A percentile compares a stretch with the other conserved stretches of the same genome.
phyloP scores from a whole-genome alignment of 371 early-diverging fungal genomes.

The Actinomortierella wolfii region DNA sequence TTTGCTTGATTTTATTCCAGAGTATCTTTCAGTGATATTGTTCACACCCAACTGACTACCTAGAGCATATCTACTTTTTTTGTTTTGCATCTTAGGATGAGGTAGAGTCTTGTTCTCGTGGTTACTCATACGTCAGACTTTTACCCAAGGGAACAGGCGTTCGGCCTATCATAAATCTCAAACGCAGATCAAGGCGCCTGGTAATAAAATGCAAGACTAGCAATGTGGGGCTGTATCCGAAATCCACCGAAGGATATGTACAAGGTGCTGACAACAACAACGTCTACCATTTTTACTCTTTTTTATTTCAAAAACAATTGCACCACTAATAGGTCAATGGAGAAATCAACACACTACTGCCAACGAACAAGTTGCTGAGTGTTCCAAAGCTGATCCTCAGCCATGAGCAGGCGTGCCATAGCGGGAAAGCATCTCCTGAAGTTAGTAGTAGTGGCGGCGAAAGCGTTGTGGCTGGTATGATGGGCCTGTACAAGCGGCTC shows the following conservation, averaged over 20 bases:
- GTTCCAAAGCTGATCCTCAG: constrained; percentile 20
- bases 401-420: constrained; percentile 17
- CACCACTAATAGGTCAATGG: constrained; percentile 45
- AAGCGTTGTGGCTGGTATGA: constrained; percentile 32
- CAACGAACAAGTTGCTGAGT: constrained; percentile 21
- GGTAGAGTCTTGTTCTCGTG: constrained; percentile 28
- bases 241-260: no score
- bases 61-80: no score
- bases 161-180: constrained; percentile 72
- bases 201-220: no score
- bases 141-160: constrained; percentile 72
- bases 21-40: no score
- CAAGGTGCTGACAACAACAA: no score
- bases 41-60: no score
- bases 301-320: no score
- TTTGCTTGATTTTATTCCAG: not conserved
- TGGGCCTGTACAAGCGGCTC: constrained; percentile 59
- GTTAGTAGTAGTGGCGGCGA: no score
- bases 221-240: no score
- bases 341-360: not conserved
- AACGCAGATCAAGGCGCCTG: constrained; percentile 16
- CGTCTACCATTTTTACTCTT: no score
- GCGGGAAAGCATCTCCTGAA: not conserved
- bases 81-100: no score
- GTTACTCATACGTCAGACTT: constrained; percentile 62